Evolutionary conservation across 192 early-diverging fungal genomes (phyloP).

Genomic region (Piromyces sp.): DNA sequence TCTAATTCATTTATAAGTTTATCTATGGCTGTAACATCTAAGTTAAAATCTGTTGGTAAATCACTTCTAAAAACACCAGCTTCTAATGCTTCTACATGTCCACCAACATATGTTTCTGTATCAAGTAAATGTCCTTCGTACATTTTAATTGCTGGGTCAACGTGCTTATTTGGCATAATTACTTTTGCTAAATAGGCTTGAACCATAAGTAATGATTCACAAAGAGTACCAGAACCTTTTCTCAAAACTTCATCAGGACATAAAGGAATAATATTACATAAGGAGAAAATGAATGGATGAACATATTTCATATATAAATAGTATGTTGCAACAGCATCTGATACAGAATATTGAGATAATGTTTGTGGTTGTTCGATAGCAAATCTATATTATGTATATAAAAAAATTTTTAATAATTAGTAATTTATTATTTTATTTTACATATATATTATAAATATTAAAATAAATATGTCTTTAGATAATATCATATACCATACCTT

Average conservation of each 20-base stretch:
- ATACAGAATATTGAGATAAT: slow-evolving; percentile 94
- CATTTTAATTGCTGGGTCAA: slow-evolving; percentile 53
- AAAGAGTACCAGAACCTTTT: slow-evolving; percentile 89
- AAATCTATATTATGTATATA: slow-evolving; percentile 27
- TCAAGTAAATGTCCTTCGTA: slow-evolving; percentile 81
- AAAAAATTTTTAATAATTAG: no score
- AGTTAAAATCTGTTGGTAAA: slow-evolving; percentile 64
- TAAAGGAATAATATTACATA: slow-evolving; percentile 97
- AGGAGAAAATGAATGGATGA: slow-evolving; percentile 96
- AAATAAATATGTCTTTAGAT: no score
- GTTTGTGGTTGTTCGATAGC: slow-evolving; percentile 80
- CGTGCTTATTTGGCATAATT: slow-evolving; percentile 94
- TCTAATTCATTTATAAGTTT: slow-evolving; percentile 65
- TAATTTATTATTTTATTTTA: no score
- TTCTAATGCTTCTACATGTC: slow-evolving; percentile 97
- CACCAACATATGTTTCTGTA: slow-evolving; percentile 93
- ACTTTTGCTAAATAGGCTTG: slow-evolving; percentile 37
- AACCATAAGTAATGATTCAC: slow-evolving; percentile 92
- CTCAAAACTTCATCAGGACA: slow-evolving; percentile 92
- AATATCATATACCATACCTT: slow-evolving; percentile 12
- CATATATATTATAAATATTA: no score
- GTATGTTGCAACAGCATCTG: slow-evolving; percentile 97
- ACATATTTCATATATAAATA: slow-evolving; percentile 99
- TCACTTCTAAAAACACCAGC: slow-evolving; percentile 94
- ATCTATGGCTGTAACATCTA: slow-evolving; percentile 59